Evolutionary conservation across 306 rosid species (phyloP).

Genomic region (Lathyrus sativus): DNA sequence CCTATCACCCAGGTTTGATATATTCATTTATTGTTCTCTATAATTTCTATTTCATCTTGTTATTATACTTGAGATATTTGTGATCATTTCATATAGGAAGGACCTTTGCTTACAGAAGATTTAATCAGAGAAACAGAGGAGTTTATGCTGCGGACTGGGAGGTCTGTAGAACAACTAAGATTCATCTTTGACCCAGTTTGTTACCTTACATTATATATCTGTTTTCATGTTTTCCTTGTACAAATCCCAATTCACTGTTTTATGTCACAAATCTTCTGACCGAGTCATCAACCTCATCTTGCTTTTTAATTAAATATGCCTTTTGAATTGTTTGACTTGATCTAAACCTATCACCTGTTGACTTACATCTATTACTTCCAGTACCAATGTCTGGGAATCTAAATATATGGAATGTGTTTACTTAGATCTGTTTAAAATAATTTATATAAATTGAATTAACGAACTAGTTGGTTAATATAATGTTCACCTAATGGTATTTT

Average conservation of each 20-base stretch:
- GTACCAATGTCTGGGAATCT: constrained; percentile 20
- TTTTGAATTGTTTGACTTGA: constrained; percentile 18
- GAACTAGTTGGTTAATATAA: constrained; percentile 18
- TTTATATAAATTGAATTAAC: constrained; percentile 25
- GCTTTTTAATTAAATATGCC: constrained; percentile 2
- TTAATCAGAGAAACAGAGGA: constrained; percentile 93
- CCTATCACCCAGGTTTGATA: constrained; percentile 85
- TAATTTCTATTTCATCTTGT: constrained; percentile 14
- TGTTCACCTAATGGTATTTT: constrained; percentile 16
- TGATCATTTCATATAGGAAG: constrained; percentile 68
- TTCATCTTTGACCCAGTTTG: too few species aligned
- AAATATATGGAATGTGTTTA: constrained; percentile 6
- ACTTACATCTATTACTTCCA: constrained; percentile 20
- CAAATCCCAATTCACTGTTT: constrained; percentile 20
- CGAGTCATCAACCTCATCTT: constrained; percentile 13
- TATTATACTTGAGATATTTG: constrained; percentile 36
- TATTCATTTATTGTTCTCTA: constrained; percentile 35
- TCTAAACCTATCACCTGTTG: constrained; percentile 23
- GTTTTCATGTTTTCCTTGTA: not conserved
- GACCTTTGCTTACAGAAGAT: constrained; percentile 95
- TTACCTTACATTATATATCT: constrained; percentile 36
- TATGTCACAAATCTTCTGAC: constrained; percentile 28
- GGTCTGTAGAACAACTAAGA: constrained; percentile 55
- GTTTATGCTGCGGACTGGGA: constrained; percentile 96
- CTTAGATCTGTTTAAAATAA: constrained; percentile 24